Base-by-base conservation (phyloP, 2,329 filamentous ascomycete species). In the Beauveria brongniartii region DNA sequence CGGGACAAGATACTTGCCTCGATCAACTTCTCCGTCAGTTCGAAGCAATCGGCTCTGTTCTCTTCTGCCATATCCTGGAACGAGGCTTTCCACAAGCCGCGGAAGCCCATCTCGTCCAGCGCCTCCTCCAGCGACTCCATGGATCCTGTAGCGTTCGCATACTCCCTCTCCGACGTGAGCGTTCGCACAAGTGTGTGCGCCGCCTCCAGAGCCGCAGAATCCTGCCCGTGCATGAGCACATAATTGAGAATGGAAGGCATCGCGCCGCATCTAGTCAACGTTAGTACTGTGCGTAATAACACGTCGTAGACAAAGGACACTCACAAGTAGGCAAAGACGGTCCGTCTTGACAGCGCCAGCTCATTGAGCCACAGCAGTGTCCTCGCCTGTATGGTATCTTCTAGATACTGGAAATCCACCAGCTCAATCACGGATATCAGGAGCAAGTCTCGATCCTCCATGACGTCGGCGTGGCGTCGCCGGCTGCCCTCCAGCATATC, bases 391-490 rank as follows among this genome's bases (percentile, higher is more conserved):
- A 85, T 78, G 1, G 76, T 75, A 61, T 88, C 85, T 61, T 89
- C 86, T 8, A 88, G 73, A 61, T 82, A 82, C 61, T 82, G 80
- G 67, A 89, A 89, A 68, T 89, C 86, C 10, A 89, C 81, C 47
- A 89, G 75, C 67, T 83, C 80, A 60, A 89, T 84, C 1, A 83
- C 83, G 3, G 83, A 82, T 63, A 83, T 84, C 6, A 89, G 76
- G 18, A 89, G 71, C 14, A 89, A 69, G 62, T 88, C 83, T 64
- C 83, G 81, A 63, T 89, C 85, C 58, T 79, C 80, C 66, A 86
- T 77, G 20, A 74, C 72, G 5, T 75, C 71, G 22, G 81, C 69
- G 40, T 70, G 66, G 5, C 68, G 67, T 3, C 67, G 61, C 12
- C 70, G 66, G 8, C 66, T 67, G n/a, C 64, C 65, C 8, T 61